Evolutionary conservation across 192 early-diverging fungal genomes (phyloP).

Genomic region (Backusella macrospora): DNA sequence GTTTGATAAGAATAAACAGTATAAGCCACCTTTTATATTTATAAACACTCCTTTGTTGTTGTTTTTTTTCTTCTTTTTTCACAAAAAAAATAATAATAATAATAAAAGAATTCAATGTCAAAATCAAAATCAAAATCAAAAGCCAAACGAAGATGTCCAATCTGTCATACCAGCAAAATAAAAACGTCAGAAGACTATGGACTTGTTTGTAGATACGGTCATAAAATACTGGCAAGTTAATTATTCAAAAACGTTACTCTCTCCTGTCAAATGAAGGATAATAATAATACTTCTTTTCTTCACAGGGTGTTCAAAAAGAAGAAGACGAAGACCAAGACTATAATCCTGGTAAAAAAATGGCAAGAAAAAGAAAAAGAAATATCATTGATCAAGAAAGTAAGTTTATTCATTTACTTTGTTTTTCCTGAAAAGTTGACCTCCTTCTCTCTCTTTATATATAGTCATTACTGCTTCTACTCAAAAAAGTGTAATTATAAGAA

Average conservation of each 20-base stretch:
- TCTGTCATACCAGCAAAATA: slow-evolving; percentile 30
- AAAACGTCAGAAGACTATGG: slow-evolving; percentile 8
- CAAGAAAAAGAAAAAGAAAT: slow-evolving; percentile 5
- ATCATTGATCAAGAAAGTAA: not conserved
- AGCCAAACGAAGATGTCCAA: slow-evolving; percentile 23
- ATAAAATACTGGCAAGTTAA: slow-evolving; percentile 36
- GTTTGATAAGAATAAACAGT: too few species aligned
- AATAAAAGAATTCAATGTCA: not conserved
- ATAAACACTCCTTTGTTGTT: too few species aligned
- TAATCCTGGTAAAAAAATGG: too few species aligned
- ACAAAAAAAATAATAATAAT: not conserved
- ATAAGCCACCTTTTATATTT: too few species aligned
- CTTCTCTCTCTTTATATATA: not conserved
- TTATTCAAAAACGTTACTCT: not conserved
- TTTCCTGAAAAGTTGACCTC: not conserved
- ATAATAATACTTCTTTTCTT: not conserved
- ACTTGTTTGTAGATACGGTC: slow-evolving; percentile 43
- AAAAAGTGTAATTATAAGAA: not conserved
- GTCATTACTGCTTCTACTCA: not conserved
- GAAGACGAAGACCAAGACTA: slow-evolving; percentile 16
- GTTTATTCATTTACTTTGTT: not conserved
- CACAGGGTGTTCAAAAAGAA: slow-evolving; percentile 31
- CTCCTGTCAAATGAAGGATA: not conserved
- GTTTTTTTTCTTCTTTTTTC: not conserved
- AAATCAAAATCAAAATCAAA: not conserved